Conservation (phyloP, 257 asterid species). For the Solanum piurae region DNA sequence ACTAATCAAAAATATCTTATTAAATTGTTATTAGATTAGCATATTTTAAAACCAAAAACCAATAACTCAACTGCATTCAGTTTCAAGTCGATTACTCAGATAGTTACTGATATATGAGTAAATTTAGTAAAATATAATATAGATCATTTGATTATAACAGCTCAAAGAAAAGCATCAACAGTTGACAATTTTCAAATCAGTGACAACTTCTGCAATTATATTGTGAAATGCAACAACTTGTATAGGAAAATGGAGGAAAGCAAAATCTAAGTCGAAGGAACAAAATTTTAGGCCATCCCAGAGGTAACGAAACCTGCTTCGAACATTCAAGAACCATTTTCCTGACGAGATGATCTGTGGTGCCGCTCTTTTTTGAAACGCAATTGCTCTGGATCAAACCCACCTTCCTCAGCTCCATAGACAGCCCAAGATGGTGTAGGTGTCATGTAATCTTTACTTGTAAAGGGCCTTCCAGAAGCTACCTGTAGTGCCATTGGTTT, state of each 20-base stretch:
- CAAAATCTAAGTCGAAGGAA: background rate
- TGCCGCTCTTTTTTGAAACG: constrained; percentile 71
- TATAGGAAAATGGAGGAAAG: background rate
- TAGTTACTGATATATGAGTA: no score
- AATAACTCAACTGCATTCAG: no score
- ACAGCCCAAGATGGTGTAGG: constrained; percentile 90
- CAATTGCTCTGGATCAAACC: constrained; percentile 80
- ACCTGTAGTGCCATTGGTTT: constrained; percentile 35
- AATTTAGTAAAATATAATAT: background rate
- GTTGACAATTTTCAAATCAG: background rate
- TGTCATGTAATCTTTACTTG: constrained; percentile 84
- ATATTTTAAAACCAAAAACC: no score
- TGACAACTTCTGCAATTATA: background rate
- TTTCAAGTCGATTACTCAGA: no score
- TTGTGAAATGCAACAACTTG: background rate
- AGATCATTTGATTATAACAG: background rate
- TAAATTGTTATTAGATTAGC: no score
- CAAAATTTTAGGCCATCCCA: constrained; percentile 12
- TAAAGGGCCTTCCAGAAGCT: constrained; percentile 56
- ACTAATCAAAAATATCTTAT: no score
- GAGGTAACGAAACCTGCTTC: background rate
- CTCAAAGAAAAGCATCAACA: background rate
- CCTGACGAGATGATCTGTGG: constrained; percentile 46
- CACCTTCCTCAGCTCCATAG: constrained; percentile 98
- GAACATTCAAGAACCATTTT: background rate